These are phyloP conservation scores for Amphibolis antarctica DNA, from an alignment of 106 monocot genomes.

Conservation along the genomic window DNA sequence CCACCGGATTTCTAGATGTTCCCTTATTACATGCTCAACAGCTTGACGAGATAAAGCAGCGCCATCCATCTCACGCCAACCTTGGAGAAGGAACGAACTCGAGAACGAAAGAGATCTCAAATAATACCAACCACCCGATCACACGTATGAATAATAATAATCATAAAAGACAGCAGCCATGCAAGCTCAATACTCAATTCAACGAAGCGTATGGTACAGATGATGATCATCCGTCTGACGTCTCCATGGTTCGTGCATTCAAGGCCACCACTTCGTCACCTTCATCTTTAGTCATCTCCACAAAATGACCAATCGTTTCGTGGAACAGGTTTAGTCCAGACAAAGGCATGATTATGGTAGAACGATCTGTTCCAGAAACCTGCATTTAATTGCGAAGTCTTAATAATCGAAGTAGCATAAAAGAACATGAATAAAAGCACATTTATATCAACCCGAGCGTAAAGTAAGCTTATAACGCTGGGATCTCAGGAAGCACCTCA, in stretches of 20 bases:
- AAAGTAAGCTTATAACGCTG: neutral
- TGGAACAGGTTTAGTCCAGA: slow-evolving; percentile 81
- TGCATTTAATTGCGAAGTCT: slow-evolving; percentile 4
- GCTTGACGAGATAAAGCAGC: neutral
- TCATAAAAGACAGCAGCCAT: slow-evolving; percentile 1
- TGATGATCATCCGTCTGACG: slow-evolving; percentile 41
- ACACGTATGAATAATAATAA: neutral
- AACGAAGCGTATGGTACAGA: neutral
- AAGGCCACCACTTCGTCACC: slow-evolving; percentile 44
- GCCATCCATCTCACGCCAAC: too few relatives aligned
- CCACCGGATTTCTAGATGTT: too few relatives aligned
- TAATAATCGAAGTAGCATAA: neutral
- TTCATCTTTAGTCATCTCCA: slow-evolving; percentile 83
- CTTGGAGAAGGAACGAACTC: neutral
- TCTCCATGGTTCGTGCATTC: slow-evolving; percentile 57
- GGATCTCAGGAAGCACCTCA: slow-evolving; percentile 46
- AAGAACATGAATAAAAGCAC: neutral
- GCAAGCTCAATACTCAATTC: neutral
- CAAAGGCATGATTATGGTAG: slow-evolving; percentile 83
- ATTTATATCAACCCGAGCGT: neutral
- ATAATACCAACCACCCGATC: too few relatives aligned
- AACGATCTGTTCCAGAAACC: slow-evolving; percentile 91
- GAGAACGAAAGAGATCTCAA: neutral
- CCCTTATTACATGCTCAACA: slow-evolving; percentile 1
- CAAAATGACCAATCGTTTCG: slow-evolving; percentile 86